These are phyloP conservation scores for Monosporascus sp. DNA, from an alignment of 2,329 filamentous ascomycete species.

Conservation along the genomic window DNA sequence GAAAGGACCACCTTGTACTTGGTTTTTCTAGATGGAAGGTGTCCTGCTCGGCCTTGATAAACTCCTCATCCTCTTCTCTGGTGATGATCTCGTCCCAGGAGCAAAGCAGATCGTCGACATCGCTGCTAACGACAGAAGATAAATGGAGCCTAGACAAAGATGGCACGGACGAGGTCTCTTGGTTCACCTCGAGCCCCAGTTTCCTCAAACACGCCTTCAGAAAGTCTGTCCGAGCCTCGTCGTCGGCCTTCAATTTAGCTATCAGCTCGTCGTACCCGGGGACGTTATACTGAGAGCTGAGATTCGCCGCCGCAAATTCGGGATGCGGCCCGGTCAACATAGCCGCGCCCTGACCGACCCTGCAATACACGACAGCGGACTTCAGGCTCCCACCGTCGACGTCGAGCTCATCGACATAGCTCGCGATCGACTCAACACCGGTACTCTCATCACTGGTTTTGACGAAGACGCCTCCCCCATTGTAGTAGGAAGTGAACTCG, in stretches of 20 bases:
- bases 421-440: conserved; percentile 77
- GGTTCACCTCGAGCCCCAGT: conserved; percentile 73
- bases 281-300: conserved; percentile 61
- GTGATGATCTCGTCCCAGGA: conserved; percentile 64
- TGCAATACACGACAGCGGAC: conserved; percentile 80
- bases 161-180: conserved; percentile 64
- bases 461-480: conserved; percentile 91
- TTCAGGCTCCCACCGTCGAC: conserved; percentile 70
- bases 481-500: conserved; percentile 77
- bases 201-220: conserved; percentile 75
- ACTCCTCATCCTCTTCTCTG: conserved; percentile 60
- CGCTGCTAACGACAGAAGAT: conserved; percentile 60
- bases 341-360: conserved; percentile 73
- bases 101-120: conserved; percentile 63
- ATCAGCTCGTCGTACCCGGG: conserved; percentile 69
- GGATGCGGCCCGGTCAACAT: conserved; percentile 87
- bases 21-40: conserved; percentile 73
- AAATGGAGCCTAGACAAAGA: conserved; percentile 80
- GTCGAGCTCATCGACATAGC: conserved; percentile 67
- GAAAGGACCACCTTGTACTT: conserved; percentile 54
- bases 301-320: conserved; percentile 83
- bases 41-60: conserved; percentile 77
- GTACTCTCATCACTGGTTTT: conserved; percentile 57
- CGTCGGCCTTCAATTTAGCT: conserved; percentile 60
- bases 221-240: conserved; percentile 67